Percentiles rank a stretch among this genome's conserved stretches.
Conservation (phyloP, 73 alveolate genomes). For the Urostyla sp. region DNA sequence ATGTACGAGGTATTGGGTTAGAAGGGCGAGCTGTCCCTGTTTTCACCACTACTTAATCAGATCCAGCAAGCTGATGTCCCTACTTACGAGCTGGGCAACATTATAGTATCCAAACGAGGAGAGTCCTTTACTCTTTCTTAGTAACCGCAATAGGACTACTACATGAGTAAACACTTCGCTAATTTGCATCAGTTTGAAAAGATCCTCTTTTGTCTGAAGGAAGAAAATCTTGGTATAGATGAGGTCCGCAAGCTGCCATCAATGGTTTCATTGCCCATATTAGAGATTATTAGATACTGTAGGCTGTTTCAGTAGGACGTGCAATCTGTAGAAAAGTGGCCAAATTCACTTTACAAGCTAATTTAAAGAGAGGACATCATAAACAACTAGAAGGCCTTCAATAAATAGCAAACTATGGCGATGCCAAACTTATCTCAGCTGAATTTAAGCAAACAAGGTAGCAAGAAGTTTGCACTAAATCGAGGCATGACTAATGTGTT, state of each 20-base stretch:
- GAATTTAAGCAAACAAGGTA: neutral
- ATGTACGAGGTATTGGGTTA: conserved; percentile 61
- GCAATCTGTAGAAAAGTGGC: conserved; percentile 60
- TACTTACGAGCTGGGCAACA: neutral
- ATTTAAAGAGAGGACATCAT: conserved; percentile 71
- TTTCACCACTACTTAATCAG: neutral
- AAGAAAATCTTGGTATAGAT: conserved; percentile 42
- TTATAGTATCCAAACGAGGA: no score
- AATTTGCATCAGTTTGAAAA: conserved; percentile 56
- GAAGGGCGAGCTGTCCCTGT: neutral
- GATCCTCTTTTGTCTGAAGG: conserved; percentile 52
- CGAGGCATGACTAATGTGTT: conserved; percentile 50
- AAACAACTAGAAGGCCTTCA: conserved; percentile 18
- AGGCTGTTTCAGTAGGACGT: conserved; percentile 43
- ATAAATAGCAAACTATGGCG: conserved; percentile 17
- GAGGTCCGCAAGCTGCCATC: conserved; percentile 59
- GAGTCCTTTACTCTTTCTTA: neutral
- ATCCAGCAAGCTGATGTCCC: neutral
- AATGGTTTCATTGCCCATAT: conserved; percentile 61
- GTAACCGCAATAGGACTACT: neutral
- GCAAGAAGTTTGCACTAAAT: conserved; percentile 25
- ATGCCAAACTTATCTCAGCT: neutral
- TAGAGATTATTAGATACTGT: conserved; percentile 57
- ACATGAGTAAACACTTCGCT: conserved; percentile 11
- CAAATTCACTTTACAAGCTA: conserved; percentile 54